Percentiles rank a stretch among this genome's conserved stretches.
Evolutionary conservation across 495 filamentous ascomycete genomes (phyloP).

Genomic region (Emericellopsis terricola): DNA sequence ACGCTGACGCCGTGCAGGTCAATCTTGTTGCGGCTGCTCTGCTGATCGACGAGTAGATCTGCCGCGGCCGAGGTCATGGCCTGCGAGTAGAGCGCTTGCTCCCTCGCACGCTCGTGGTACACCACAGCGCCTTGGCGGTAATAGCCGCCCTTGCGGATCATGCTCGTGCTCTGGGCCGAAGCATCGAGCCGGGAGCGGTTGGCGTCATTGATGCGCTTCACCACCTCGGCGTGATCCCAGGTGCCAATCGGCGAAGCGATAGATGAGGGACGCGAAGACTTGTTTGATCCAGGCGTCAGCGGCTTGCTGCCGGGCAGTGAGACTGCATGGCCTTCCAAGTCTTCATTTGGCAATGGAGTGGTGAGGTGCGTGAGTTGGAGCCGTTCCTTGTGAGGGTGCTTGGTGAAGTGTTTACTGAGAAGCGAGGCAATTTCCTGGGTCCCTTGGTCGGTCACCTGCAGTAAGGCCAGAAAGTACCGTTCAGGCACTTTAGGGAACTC

Average conservation of each 20-base stretch:
- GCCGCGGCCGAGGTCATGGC: slow-evolving; percentile 19
- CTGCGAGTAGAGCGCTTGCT: slow-evolving; percentile 8
- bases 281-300: not conserved
- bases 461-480: not conserved
- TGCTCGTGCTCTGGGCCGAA: slow-evolving; percentile 11
- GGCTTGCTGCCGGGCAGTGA: too few species aligned
- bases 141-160: slow-evolving; percentile 18
- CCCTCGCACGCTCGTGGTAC: slow-evolving; percentile 17
- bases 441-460: not conserved
- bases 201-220: not conserved
- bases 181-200: not conserved
- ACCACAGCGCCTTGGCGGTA: slow-evolving; percentile 19
- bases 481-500: slow-evolving; percentile 2
- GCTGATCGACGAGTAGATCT: slow-evolving; percentile 38
- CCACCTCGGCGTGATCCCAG: not conserved
- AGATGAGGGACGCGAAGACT: not conserved
- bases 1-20: slow-evolving; percentile 82
- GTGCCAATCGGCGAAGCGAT: not conserved
- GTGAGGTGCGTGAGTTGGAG: not conserved
- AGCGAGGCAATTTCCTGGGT: not conserved
- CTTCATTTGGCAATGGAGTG: slow-evolving; percentile 1
- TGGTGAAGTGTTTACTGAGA: not conserved
- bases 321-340: slow-evolving; percentile 2
- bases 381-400: not conserved
- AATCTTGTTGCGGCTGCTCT: slow-evolving; percentile 36